Conservation (phyloP, 176 grass and related monocot genomes). For the Aegilops speltoides region DNA sequence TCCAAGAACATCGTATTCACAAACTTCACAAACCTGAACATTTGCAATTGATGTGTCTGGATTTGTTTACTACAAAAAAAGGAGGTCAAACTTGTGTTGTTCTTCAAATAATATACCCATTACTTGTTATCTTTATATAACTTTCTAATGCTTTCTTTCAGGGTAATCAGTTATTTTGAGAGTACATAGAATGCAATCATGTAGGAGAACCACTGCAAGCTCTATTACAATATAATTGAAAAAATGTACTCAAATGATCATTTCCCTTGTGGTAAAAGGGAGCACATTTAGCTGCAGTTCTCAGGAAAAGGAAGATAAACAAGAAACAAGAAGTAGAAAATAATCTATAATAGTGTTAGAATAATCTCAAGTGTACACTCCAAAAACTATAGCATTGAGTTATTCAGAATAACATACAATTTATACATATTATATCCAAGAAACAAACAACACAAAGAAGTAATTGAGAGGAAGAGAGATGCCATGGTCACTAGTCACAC, state of each 20-base stretch:
- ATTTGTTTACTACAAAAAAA: background rate
- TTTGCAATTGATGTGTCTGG: background rate
- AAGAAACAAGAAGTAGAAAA: background rate
- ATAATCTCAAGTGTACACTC: background rate
- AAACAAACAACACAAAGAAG: too few species aligned
- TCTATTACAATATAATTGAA: background rate
- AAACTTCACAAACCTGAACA: background rate
- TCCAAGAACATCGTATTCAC: background rate
- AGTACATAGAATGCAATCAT: background rate
- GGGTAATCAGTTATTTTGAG: background rate
- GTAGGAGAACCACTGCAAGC: background rate
- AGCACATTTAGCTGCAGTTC: background rate
- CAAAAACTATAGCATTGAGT: too few species aligned
- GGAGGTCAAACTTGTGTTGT: background rate
- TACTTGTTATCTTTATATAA: slow-evolving; percentile 5
- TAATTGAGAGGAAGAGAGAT: too few species aligned
- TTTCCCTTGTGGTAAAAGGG: background rate
- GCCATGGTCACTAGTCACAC: too few species aligned
- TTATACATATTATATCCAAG: too few species aligned
- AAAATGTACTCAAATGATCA: background rate
- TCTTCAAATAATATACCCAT: slow-evolving; percentile 1
- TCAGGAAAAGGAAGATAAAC: background rate
- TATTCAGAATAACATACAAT: too few species aligned
- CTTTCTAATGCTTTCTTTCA: background rate
- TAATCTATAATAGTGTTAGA: background rate